These are phyloP conservation scores for Scheffersomyces amazonensis DNA, from an alignment of 805 yeast species.

Conservation along the genomic window DNA sequence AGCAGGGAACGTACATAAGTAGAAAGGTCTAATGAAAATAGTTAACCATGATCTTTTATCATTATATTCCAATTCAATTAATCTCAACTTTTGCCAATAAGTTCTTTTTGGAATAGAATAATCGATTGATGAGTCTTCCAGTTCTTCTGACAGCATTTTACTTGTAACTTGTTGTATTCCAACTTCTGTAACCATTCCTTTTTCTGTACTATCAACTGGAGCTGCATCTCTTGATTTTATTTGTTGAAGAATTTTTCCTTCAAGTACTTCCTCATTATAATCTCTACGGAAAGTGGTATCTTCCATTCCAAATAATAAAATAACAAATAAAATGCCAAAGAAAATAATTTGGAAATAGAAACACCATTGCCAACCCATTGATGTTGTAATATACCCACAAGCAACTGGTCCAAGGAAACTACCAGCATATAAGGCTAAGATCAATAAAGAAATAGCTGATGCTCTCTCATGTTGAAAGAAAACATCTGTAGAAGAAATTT, in stretches of 20 bases:
- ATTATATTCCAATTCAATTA: conserved; percentile 36
- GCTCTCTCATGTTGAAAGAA: conserved; percentile 44
- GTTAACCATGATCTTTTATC: conserved; percentile 40
- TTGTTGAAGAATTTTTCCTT: conserved; percentile 28
- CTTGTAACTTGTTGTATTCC: conserved; percentile 4
- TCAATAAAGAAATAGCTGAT: conserved; percentile 24
- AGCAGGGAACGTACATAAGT: conserved; percentile 37
- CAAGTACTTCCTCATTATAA: conserved; percentile 14
- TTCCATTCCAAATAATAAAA: conserved; percentile 38
- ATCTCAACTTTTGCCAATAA: conserved; percentile 33
- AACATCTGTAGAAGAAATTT: conserved; percentile 41
- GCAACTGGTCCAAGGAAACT: conserved; percentile 42
- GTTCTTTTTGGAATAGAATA: conserved; percentile 23
- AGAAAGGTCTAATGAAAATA: conserved; percentile 36
- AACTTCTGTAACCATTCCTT: conserved; percentile 1
- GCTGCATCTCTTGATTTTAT: conserved; percentile 19
- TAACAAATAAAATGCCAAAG: conserved; percentile 27
- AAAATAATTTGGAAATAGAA: conserved; percentile 24
- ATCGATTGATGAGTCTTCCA: conserved; percentile 11
- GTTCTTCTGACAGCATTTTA: not conserved
- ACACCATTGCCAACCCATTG: conserved; percentile 42
- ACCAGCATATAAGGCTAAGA: conserved; percentile 44
- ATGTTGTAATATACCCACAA: conserved; percentile 40
- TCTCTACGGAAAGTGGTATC: conserved; percentile 40
- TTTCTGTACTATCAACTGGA: conserved; percentile 12